These are phyloP conservation scores for Fusarium domesticum DNA, from an alignment of 2,329 filamentous ascomycete species.

Conservation along the genomic window DNA sequence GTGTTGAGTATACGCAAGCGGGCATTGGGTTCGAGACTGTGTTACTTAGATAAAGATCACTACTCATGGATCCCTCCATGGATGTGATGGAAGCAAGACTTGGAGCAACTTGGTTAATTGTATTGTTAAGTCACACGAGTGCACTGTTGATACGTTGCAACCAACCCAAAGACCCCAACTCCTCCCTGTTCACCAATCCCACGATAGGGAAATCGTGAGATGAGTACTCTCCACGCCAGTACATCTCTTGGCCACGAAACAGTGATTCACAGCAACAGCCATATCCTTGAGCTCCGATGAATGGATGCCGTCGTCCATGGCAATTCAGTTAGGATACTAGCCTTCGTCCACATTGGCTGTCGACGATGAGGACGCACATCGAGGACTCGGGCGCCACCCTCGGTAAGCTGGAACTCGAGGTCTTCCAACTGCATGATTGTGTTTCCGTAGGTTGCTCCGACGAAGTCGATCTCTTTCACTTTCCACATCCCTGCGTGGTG, in stretches of 20 bases:
- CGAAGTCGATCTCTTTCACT: constrained; percentile 6
- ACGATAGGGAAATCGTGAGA: too few relatives aligned
- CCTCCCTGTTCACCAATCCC: neutral
- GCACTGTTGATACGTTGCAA: too few relatives aligned
- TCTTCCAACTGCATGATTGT: constrained; percentile 24
- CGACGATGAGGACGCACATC: constrained; percentile 26
- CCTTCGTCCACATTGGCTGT: constrained; percentile 15
- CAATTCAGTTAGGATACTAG: constrained; percentile 35
- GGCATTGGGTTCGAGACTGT: too few relatives aligned
- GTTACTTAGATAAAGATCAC: too few relatives aligned
- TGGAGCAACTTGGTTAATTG: too few relatives aligned
- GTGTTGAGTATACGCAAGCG: too few relatives aligned
- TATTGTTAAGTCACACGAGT: too few relatives aligned
- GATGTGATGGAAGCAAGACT: too few relatives aligned
- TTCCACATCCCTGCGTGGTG: constrained; percentile 33
- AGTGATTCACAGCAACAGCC: constrained; percentile 31
- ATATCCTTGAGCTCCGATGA: constrained; percentile 25
- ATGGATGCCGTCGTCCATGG: constrained; percentile 29
- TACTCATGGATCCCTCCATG: too few relatives aligned
- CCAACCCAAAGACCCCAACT: neutral
- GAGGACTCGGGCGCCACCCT: constrained; percentile 31
- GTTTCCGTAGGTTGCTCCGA: constrained; percentile 7
- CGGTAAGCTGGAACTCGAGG: constrained; percentile 26
- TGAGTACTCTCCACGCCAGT: neutral
- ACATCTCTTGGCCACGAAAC: constrained; percentile 22